Conservation (phyloP, 495 filamentous ascomycete genomes). For the Xylaria grammica region DNA sequence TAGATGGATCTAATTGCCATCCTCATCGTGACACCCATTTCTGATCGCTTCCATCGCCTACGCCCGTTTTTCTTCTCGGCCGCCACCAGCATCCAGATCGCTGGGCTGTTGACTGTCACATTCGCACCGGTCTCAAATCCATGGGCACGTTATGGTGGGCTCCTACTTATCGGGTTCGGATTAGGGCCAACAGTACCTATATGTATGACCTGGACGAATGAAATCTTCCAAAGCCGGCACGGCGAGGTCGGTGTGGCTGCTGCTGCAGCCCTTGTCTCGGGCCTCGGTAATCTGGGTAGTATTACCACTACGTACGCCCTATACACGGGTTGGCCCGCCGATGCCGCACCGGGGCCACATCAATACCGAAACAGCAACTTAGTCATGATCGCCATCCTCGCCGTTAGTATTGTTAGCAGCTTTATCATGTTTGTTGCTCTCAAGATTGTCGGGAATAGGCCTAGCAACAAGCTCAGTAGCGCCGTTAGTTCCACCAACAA, state of each 20-base stretch:
- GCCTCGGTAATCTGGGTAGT: slow-evolving; percentile 82
- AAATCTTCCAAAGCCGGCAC: slow-evolving; percentile 88
- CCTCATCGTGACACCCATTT: slow-evolving; percentile 81
- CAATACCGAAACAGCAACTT: slow-evolving; percentile 85
- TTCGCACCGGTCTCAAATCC: slow-evolving; percentile 71
- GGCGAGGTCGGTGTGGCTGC: slow-evolving; percentile 93
- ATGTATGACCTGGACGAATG: slow-evolving; percentile 90
- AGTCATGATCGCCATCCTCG: slow-evolving; percentile 86
- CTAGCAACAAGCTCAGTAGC: slow-evolving; percentile 46
- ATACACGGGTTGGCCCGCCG: slow-evolving; percentile 82
- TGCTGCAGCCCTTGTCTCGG: slow-evolving; percentile 82
- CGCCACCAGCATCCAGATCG: slow-evolving; percentile 78
- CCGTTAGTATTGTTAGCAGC: slow-evolving; percentile 74
- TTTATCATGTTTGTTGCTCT: slow-evolving; percentile 70
- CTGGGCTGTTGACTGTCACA: slow-evolving; percentile 78
- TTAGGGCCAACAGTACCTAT: slow-evolving; percentile 90
- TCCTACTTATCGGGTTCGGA: slow-evolving; percentile 90
- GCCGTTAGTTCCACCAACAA: slow-evolving; percentile 48
- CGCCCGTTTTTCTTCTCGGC: slow-evolving; percentile 83
- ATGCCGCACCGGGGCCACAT: slow-evolving; percentile 66
- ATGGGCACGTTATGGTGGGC: slow-evolving; percentile 86
- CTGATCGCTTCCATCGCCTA: slow-evolving; percentile 83
- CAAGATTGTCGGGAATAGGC: slow-evolving; percentile 62
- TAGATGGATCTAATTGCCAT: slow-evolving; percentile 89
- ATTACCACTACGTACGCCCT: slow-evolving; percentile 89